phyloP scores from a whole-genome alignment of 441 rosid genomes.

The Corymbia citriodora region DNA sequence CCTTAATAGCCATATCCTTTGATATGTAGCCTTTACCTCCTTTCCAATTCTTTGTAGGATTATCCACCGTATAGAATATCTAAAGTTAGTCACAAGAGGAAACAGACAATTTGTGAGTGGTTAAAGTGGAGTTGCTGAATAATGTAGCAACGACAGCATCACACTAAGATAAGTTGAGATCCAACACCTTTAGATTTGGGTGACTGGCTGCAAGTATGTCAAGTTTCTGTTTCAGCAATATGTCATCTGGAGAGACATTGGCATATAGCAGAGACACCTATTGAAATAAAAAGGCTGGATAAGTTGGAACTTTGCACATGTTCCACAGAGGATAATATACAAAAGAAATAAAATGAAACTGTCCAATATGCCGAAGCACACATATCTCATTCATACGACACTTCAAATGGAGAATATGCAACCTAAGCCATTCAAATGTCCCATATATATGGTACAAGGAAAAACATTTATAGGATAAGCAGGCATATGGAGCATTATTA shows the following conservation, averaged over 20 bases:
- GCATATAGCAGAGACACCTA: conserved; percentile 86
- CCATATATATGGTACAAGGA: neutral
- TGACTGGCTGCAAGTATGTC: conserved; percentile 69
- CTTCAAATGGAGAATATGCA: neutral
- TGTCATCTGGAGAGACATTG: conserved; percentile 94
- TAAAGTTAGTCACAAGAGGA: conserved; percentile 15
- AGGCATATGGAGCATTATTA: neutral
- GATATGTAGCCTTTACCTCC: conserved; percentile 88
- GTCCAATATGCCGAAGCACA: neutral
- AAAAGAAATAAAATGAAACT: neutral
- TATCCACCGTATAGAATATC: conserved; percentile 88
- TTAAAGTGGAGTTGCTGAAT: neutral
- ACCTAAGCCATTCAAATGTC: neutral
- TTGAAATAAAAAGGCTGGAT: neutral
- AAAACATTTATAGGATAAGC: neutral
- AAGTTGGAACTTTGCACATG: neutral
- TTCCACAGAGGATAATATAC: neutral
- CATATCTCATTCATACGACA: neutral
- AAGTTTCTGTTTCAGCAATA: conserved; percentile 84
- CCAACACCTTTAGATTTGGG: conserved; percentile 80
- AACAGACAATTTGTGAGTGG: neutral
- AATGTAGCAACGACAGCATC: neutral
- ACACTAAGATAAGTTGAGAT: neutral
- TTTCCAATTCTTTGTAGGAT: conserved; percentile 86
- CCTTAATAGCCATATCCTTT: conserved; percentile 73